Conservation (phyloP, 306 rosid genomes). For the Vigna nakashimae region DNA sequence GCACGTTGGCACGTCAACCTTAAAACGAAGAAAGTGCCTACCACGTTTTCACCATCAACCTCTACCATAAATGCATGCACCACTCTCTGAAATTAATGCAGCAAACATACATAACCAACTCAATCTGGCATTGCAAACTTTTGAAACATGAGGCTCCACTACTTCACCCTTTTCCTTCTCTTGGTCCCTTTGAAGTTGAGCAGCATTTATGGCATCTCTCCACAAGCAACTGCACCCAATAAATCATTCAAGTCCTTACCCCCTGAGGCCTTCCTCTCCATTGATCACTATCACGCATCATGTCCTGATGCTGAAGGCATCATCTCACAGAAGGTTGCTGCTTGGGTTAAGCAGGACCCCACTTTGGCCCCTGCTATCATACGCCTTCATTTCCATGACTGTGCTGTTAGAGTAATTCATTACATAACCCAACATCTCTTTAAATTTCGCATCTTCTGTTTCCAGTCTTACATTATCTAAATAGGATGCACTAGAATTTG, state of each 20-base stretch:
- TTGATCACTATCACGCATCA: conserved; percentile 52
- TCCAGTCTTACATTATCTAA: not conserved
- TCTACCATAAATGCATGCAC: conserved; percentile 45
- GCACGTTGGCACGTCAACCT: conserved; percentile 57
- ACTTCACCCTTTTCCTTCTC: conserved; percentile 41
- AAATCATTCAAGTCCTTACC: not conserved
- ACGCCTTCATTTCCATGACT: conserved; percentile 87
- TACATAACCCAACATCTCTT: conserved; percentile 35
- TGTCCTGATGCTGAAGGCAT: conserved; percentile 81
- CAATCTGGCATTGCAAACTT: conserved; percentile 15
- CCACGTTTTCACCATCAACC: conserved; percentile 53
- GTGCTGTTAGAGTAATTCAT: conserved; percentile 69
- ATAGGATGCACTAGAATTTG: not conserved
- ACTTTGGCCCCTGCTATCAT: conserved; percentile 78
- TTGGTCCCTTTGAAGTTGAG: conserved; percentile 44
- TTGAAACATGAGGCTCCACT: conserved; percentile 53
- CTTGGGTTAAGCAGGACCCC: conserved; percentile 71
- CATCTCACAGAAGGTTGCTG: conserved; percentile 61
- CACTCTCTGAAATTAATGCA: conserved; percentile 34
- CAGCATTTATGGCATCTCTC: conserved; percentile 35
- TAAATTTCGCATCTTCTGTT: conserved; percentile 1
- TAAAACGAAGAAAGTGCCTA: conserved; percentile 46
- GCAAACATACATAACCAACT: not conserved
- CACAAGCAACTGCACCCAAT: not conserved
- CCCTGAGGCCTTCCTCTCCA: conserved; percentile 57